Base-by-base conservation (phyloP, 108 stramenopile species). In the Nannochloropsis oceanica region DNA sequence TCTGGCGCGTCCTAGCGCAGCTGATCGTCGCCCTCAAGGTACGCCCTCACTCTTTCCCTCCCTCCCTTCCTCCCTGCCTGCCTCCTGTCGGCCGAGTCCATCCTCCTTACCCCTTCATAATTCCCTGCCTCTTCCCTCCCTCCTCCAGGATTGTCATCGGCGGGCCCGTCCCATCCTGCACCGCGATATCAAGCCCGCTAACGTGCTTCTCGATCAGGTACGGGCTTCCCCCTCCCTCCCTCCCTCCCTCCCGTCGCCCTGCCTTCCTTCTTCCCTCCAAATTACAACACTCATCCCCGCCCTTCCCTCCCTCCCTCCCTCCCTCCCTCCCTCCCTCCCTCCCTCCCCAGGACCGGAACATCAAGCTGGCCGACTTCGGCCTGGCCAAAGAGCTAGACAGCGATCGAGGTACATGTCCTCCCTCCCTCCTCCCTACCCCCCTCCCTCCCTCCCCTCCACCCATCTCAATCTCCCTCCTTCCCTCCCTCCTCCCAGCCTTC, bases 171-270 rank as follows among this genome's bases (percentile, higher is more conserved):
- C 91, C 20, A 90, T 93, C 20, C 81, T 93, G 46, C 93, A 93
- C 79, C 88, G 93, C 44, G 93, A 93, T 85, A 59, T 93, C 79
- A 93, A 93, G 82, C 93, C 93, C 5, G 91, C 91, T 80, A 93
- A 93, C 79, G 89, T 93, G 13, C 84, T 93, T 44, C 89, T 93
- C 27, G 79, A 42, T 34, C 44, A 81, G 43, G 86, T 80, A 42
- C 79, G 46, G n/a, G 79, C 82, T 18, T 80, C 83, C n/a, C 83
- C 79, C 80, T 82, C 80, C 27, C 25, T 44, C 83, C 42, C 83
- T 26, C 83, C 20, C 44, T n/a, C 83, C 44, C 44, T 12, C 83
- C 83, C 43, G 27, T 81, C 13, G 22, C 27, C 81, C 22, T 22
- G 14, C 81, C 81, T 34, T 20, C 73, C 73, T 79, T 20, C 73